Conservation (phyloP, 139 green algal genomes). For the Coccomyxa sp. region DNA sequence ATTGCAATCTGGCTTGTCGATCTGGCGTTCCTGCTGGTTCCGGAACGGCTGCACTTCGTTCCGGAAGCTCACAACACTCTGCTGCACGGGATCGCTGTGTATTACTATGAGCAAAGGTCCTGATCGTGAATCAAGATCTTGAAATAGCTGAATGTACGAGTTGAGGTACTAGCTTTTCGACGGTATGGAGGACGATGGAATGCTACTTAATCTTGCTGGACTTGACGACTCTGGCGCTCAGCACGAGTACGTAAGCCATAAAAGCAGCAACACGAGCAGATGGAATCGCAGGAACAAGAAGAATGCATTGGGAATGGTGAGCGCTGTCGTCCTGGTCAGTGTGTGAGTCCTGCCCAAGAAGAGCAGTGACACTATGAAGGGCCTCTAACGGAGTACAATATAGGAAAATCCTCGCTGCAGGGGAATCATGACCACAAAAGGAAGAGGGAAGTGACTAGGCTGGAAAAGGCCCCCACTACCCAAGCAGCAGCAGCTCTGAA, state of each 20-base stretch:
- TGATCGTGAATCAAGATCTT: too few species aligned
- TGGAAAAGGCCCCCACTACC: not conserved
- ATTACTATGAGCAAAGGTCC: too few species aligned
- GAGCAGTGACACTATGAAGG: not conserved
- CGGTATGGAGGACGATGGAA: not conserved
- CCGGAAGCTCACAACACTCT: too few species aligned
- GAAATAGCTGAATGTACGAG: too few species aligned
- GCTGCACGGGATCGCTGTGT: too few species aligned
- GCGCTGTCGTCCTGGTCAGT: not conserved
- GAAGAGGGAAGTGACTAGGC: not conserved
- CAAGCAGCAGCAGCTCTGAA: not conserved
- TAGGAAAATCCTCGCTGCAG: not conserved
- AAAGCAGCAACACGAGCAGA: not conserved
- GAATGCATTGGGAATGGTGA: not conserved
- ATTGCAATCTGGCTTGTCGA: too few species aligned
- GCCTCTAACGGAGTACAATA: not conserved
- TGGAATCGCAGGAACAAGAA: not conserved
- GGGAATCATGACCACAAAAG: not conserved
- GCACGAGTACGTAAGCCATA: not conserved
- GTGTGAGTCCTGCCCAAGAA: not conserved
- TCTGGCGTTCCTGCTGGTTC: too few species aligned
- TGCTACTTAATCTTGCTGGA: constrained; percentile 1
- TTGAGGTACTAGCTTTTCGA: not conserved
- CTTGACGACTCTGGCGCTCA: not conserved
- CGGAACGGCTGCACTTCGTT: too few species aligned